Base-by-base conservation (phyloP, 495 filamentous ascomycete genomes). In the Aspergillus sclerotiicarbonarius region DNA sequence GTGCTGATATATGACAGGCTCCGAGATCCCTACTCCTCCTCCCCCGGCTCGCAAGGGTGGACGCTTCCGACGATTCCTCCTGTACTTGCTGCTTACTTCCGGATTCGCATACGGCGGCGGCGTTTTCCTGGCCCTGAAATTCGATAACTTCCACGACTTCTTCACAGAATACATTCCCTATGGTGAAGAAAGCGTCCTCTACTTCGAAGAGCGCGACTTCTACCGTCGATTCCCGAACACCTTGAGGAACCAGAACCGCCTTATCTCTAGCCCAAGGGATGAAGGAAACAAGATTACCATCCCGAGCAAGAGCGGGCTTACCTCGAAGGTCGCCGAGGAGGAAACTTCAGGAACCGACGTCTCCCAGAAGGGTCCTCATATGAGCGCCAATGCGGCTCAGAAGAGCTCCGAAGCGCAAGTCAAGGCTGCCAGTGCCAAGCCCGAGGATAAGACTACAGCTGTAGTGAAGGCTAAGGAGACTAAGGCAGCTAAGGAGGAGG, bases 101-200 rank as follows among this genome's bases (percentile, higher is more conserved):
- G 86, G 81, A 7, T 66, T 95, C 15, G 85, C 86, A 31, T 98
- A 96, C 59, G 92, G 84, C 56, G 91, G 90, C 57, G 90, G 92
- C 48, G 84, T 96, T 49, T 96, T 89, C 76, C 90, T 95, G 67
- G 94, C 94, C 20, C 82, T 96, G 58, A 85, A 92, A 72, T 94
- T 87, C 61, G 94, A 98, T 76, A 96, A 93, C 72, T 97, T 97
- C 81, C 95, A 98, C 70, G 94, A 98, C 68, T 96, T 98, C 77
- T 98, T 98, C 77, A 98, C 95, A 45, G 92, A 96, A 74, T 98
- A 94, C 71, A 74, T 98, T 7, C 94, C 94, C 3, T 96, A 90
- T 58, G 95, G 93, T 53, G 94, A 98, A 75, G 90, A 96, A 63
- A 87, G 87, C 15, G 94, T 98, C 25, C 84, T 95, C n/a, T 98